phyloP scores from a whole-genome alignment of 371 early-diverging fungal species.

The Catenaria anguillulae region DNA sequence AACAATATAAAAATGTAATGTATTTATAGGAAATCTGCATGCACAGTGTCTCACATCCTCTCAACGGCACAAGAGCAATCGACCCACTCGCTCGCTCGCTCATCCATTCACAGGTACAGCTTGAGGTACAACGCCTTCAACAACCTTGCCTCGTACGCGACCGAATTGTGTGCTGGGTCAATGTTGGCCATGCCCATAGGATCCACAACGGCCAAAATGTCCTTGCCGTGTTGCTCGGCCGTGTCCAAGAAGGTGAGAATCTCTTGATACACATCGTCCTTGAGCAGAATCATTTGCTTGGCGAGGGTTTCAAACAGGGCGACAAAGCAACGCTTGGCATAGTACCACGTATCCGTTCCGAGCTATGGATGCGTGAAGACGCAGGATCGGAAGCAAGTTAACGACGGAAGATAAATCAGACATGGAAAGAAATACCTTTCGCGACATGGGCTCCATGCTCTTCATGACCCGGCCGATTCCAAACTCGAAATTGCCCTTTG shows the following conservation, averaged over 20 bases:
- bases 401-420: background rate
- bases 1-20: background rate
- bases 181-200: constrained; percentile 19
- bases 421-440: constrained; percentile 22
- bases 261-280: constrained; percentile 29
- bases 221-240: constrained; percentile 30
- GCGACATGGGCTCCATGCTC: constrained; percentile 35
- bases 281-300: constrained; percentile 39
- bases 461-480: constrained; percentile 37
- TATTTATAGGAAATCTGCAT: too few species aligned
- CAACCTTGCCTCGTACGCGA: constrained; percentile 31
- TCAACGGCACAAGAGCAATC: too few species aligned
- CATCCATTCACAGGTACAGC: constrained; percentile 9
- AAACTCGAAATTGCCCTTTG: constrained; percentile 44
- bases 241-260: constrained; percentile 31
- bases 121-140: constrained; percentile 29
- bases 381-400: too few species aligned
- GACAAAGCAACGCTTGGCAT: constrained; percentile 34
- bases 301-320: constrained; percentile 35
- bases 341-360: constrained; percentile 42
- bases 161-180: constrained; percentile 24
- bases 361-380: constrained; percentile 24
- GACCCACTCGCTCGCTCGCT: too few species aligned
- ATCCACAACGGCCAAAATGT: constrained; percentile 30
- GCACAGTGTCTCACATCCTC: too few species aligned